Base-by-base conservation (phyloP, 139 green algal genomes). In the Monoraphidium neglectum region DNA sequence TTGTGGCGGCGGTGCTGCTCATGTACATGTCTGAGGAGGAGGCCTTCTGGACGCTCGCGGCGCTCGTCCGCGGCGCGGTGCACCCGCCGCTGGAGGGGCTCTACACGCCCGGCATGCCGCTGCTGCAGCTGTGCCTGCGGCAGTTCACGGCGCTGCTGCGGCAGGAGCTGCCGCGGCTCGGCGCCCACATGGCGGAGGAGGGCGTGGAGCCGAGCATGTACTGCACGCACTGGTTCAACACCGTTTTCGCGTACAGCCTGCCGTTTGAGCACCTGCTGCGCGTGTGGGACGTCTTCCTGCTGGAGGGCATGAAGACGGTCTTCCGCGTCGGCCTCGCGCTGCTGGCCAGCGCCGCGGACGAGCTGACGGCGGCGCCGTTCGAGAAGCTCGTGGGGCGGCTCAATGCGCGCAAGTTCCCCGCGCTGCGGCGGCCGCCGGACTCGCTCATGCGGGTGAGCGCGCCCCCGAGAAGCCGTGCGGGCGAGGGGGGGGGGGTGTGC, bases 21-120 rank as follows among this genome's bases (percentile, higher is more conserved):
- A 87, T 97, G 72, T 93, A 97, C 87, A 95, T 97, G 93, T 69
- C 71, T 8, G 92, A 95, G 62, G 93, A 96, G 87, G 93, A 95
- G 71, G 90, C 93, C 2, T 97, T 97, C 80, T 97, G 93, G 93
- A 91, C 94, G 38, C 83, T 97, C n/a, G 83, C 90, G 26, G 92
- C 92, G 0, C 80, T 97, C n/a, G 56, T 64, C 10, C 56, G 73
- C 73, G 70, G 66, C 28, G 68, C 56, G 38, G 40, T 82, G 40
- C 83, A 87, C 21, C 61, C 78, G 1, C 69, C 80, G 0, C 82
- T 97, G 66, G 83, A 91, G 59, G 85, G 90, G 38, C 70, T 97
- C 51, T 97, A 87, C 88, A 67, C 72, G 13, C 67, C 83, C 0
- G 90, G 93, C 37, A 86, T 97, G 82, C 93, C 93, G 12, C 79